Percentiles rank a stretch among this genome's conserved stretches.
phyloP scores from a whole-genome alignment of 1,284 basidiomycete species.

The Melampsora americana region DNA sequence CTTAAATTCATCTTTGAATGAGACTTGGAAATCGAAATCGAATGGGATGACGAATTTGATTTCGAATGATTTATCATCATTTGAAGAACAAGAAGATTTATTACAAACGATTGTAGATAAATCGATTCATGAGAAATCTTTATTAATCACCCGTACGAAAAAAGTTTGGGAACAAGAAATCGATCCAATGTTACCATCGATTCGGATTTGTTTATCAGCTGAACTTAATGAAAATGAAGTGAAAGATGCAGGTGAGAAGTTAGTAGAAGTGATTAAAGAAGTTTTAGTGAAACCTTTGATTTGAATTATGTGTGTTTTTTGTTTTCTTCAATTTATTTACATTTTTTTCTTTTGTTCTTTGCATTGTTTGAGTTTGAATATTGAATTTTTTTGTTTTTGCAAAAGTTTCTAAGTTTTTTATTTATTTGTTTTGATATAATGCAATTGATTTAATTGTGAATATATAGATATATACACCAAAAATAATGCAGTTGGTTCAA shows the following conservation, averaged over 20 bases:
- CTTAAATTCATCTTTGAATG: neutral
- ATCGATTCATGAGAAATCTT: conserved; percentile 17
- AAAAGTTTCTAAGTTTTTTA: no score
- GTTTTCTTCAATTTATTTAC: no score
- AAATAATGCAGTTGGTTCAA: no score
- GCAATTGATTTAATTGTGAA: no score
- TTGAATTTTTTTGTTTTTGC: no score
- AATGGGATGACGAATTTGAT: no score
- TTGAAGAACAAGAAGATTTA: conserved; percentile 41
- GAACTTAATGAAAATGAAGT: conserved; percentile 18
- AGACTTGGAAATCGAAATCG: conserved; percentile 6
- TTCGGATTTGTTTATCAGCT: conserved; percentile 40
- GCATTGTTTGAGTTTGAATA: no score
- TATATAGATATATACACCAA: no score
- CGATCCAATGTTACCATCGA: conserved; percentile 24
- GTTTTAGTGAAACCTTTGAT: neutral
- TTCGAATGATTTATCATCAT: neutral
- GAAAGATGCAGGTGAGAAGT: conserved; percentile 1
- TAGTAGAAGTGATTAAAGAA: conserved; percentile 25
- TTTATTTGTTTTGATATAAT: no score
- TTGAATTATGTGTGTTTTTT: no score
- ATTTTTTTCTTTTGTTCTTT: no score
- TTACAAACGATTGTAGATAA: conserved; percentile 35
- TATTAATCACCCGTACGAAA: conserved; percentile 37
- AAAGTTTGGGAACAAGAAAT: conserved; percentile 45